Evolutionary conservation across 2,329 filamentous ascomycete genomes (phyloP).

Genomic region (Ambrosiella beaveri): DNA sequence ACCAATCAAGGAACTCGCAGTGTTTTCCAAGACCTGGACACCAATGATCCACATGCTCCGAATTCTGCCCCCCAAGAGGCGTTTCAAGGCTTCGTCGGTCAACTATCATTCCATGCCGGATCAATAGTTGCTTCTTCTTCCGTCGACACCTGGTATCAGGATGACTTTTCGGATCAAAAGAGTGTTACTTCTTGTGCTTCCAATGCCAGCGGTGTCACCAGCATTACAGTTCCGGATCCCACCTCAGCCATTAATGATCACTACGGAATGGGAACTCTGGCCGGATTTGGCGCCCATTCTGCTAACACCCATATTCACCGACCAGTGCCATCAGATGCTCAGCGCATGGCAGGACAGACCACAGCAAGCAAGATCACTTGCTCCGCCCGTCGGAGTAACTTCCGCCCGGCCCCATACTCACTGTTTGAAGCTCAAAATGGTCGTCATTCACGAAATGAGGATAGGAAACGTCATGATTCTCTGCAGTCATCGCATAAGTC

Average conservation of each 20-base stretch:
- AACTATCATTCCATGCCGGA: not conserved
- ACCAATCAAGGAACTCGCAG: too few relatives aligned
- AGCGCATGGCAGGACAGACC: not conserved
- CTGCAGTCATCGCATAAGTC: too few relatives aligned
- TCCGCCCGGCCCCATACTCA: not conserved
- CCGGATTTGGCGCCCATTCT: not conserved
- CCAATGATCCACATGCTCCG: too few relatives aligned
- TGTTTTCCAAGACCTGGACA: too few relatives aligned
- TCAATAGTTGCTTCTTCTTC: not conserved
- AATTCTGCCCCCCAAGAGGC: too few relatives aligned
- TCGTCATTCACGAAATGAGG: not conserved
- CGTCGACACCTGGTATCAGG: not conserved
- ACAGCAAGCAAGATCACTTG: not conserved
- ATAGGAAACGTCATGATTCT: not conserved
- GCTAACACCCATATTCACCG: not conserved
- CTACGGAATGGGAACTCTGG: not conserved
- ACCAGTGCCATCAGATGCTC: not conserved
- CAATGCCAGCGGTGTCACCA: not conserved
- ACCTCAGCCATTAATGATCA: too few relatives aligned
- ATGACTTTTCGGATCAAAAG: not conserved
- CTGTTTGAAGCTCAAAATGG: not conserved
- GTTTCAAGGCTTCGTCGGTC: too few relatives aligned
- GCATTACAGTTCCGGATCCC: not conserved
- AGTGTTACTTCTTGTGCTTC: not conserved
- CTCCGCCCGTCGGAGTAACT: not conserved